These are phyloP conservation scores for Elongisporangium senticosum DNA, from an alignment of 352 stramenopile species.

Conservation along the genomic window DNA sequence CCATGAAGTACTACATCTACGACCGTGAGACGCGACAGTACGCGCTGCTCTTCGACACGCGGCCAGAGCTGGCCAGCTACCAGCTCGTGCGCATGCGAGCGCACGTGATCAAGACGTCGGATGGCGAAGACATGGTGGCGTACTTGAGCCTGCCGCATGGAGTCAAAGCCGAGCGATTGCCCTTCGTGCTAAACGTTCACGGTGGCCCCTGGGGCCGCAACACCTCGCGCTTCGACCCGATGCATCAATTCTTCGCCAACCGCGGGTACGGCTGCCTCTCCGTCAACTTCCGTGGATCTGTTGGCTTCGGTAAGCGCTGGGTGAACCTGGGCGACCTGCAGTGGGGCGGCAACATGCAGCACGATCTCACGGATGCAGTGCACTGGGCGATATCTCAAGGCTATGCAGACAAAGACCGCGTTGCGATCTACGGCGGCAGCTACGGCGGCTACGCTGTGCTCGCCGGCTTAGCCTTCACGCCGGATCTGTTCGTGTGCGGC, in stretches of 20 bases:
- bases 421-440: constrained; percentile 58
- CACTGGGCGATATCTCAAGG: constrained; percentile 54
- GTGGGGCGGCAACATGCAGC: constrained; percentile 37
- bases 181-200: constrained; percentile 34
- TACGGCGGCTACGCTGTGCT: constrained; percentile 75
- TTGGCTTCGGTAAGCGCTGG: constrained; percentile 72
- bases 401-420: constrained; percentile 33
- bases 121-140: constrained; percentile 35
- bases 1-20: constrained; percentile 41
- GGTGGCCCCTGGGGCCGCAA: constrained; percentile 34
- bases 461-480: constrained; percentile 66
- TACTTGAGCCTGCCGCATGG: constrained; percentile 36
- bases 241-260: constrained; percentile 39
- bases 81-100: constrained; percentile 28
- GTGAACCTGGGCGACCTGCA: constrained; percentile 36
- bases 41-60: constrained; percentile 34
- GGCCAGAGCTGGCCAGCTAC: constrained; percentile 26
- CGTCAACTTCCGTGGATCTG: constrained; percentile 67
- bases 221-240: constrained; percentile 22
- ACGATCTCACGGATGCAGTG: constrained; percentile 46
- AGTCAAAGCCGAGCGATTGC: constrained; percentile 19
- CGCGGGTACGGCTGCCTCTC: constrained; percentile 35
- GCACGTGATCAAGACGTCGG: constrained; percentile 36
- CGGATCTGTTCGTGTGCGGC: constrained; percentile 71
- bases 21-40: constrained; percentile 18